These are phyloP conservation scores for Daldinia bambusicola DNA, from an alignment of 495 filamentous ascomycete genomes.

Conservation along the genomic window DNA sequence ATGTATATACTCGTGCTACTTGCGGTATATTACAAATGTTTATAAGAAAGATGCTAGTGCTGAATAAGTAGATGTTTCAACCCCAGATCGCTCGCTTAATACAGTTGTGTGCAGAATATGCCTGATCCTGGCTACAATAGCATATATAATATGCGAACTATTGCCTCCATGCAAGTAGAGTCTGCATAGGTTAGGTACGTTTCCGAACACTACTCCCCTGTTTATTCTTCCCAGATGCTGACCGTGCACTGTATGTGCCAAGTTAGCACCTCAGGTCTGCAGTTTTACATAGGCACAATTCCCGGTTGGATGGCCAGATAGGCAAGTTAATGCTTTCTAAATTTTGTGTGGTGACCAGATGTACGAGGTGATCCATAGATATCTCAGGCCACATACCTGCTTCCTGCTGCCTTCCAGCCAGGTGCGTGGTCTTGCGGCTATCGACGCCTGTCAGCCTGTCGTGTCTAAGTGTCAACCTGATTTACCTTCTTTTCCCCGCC, in stretches of 20 bases:
- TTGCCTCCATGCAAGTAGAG: neutral
- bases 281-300: slow-evolving; percentile 6
- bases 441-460: neutral
- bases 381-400: neutral
- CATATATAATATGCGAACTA: neutral
- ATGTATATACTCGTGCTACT: too few species aligned
- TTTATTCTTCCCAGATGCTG: neutral
- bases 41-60: neutral
- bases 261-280: neutral
- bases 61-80: neutral
- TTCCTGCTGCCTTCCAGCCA: slow-evolving; percentile 10
- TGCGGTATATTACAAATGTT: neutral
- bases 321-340: neutral
- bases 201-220: neutral
- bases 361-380: neutral
- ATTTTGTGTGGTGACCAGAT: neutral
- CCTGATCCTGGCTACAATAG: neutral
- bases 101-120: neutral
- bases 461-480: neutral
- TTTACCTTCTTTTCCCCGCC: neutral
- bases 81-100: neutral
- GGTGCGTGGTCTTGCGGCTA: slow-evolving; percentile 15
- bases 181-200: neutral
- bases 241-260: neutral
- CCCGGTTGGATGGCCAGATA: neutral